A percentile compares a stretch with the other conserved stretches of the same genome.
These are phyloP conservation scores for Calonectria hongkongensis DNA, from an alignment of 2,329 filamentous ascomycete genomes.

Conservation along the genomic window DNA sequence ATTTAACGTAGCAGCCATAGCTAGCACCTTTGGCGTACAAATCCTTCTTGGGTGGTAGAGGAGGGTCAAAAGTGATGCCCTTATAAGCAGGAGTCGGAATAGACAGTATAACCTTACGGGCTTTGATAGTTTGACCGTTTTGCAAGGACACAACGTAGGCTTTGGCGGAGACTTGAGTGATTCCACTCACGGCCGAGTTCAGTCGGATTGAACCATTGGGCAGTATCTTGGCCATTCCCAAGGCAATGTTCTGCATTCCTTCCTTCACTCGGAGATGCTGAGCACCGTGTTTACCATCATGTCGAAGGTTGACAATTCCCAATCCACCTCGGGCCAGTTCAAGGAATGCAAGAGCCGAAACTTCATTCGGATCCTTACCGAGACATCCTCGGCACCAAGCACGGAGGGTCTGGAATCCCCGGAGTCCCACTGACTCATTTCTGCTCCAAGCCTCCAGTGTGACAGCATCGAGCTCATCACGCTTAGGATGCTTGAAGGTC, in stretches of 20 bases:
- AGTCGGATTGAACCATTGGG: not conserved
- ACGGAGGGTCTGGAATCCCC: slow-evolving; percentile 28
- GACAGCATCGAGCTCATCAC: slow-evolving; percentile 16
- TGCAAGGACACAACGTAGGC: not conserved
- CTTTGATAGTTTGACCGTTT: not conserved
- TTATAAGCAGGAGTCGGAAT: slow-evolving; percentile 23
- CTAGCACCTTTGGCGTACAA: not conserved
- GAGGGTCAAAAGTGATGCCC: slow-evolving; percentile 22
- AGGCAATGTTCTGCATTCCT: slow-evolving; percentile 30
- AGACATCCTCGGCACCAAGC: slow-evolving; percentile 37
- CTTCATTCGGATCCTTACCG: slow-evolving; percentile 36
- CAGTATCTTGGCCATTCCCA: slow-evolving; percentile 20
- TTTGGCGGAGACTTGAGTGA: not conserved
- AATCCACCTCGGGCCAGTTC: slow-evolving; percentile 37
- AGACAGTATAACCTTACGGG: slow-evolving; percentile 30
- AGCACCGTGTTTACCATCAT: slow-evolving; percentile 38
- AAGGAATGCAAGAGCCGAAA: slow-evolving; percentile 39
- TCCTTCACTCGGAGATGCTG: slow-evolving; percentile 37
- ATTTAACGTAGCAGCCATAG: slow-evolving; percentile 41
- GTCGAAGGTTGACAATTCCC: slow-evolving; percentile 37
- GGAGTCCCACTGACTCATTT: slow-evolving; percentile 7
- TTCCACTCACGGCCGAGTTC: slow-evolving; percentile 6
- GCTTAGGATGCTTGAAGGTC: no score
- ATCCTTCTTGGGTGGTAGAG: slow-evolving; percentile 1
- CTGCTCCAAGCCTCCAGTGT: slow-evolving; percentile 27